Base-by-base conservation (phyloP, 2,329 filamentous ascomycete genomes). In the Colletotrichum eremochloae region DNA sequence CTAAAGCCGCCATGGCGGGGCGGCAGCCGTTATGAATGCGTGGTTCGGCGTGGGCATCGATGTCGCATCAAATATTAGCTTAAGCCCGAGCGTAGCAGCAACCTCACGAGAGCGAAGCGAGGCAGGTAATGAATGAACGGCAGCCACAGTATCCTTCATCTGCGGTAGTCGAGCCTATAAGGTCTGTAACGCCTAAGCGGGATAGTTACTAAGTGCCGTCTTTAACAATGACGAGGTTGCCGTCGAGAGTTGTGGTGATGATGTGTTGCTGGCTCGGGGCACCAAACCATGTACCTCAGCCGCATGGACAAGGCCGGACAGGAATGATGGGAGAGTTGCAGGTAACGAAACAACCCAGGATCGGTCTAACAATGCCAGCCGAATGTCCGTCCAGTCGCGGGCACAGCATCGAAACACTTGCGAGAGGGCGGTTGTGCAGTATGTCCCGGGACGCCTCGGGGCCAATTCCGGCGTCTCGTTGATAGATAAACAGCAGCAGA, bases 11-110 rank as follows among this genome's bases (percentile, higher is more conserved):
- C 42, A 38, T 38, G 56, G 38, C 38, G 33, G 36, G 9, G 42
- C 58, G 50, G 44, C 64, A 68, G 64, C 58, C 57, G 44, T 60
- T 33, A 53, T 69, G 53, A 48, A 15, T 14, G 44, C 33, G 53
- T 64, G 66, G 55, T 48, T 69, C 38, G 48, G 46, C 38, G 20
- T 55, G 31, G 55, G 36, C 7, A 20, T 60, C 18, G 9, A 38
- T 68, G 18, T 53, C 46, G 64, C 44, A 48, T 29, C 38, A n/a
- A n/a, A 46, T 46, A 11, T 29, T 9, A 66, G 44, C 44, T 63
- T 52, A 50, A 53, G 58, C 58, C 33, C 44, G 6, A 31, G 18
- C 33, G 12, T 14, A 42, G 5, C 29, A 56, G n/a, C 29, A 29
- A 3, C 11, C 38, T 44, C 29, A 44, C 14, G 24, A n/a, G 24